phyloP scores from a whole-genome alignment of 805 yeast species.

The Cyberlindnera bimundalis region DNA sequence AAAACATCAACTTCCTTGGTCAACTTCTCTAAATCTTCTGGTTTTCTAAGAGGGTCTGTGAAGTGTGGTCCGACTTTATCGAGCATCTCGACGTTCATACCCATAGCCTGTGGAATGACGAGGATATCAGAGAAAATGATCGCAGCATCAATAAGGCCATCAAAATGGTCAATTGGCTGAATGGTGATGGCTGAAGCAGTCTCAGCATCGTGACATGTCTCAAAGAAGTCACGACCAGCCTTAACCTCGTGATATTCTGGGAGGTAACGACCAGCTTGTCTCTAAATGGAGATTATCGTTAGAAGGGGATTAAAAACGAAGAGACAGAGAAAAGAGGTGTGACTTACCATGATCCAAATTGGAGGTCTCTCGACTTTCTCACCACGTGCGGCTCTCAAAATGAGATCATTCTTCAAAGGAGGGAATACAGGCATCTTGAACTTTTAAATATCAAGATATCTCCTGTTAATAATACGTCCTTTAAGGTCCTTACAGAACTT shows the following conservation, averaged over 20 bases:
- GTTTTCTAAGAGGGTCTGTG: constrained; percentile 78
- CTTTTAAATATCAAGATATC: too few species aligned
- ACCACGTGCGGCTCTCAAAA: constrained; percentile 86
- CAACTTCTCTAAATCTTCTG: constrained; percentile 60
- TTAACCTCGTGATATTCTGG: constrained; percentile 92
- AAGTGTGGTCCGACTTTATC: constrained; percentile 95
- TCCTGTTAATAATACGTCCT: too few species aligned
- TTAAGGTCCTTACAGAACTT: too few species aligned
- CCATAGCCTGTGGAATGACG: constrained; percentile 98
- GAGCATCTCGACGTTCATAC: constrained; percentile 88
- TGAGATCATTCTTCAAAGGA: constrained; percentile 81
- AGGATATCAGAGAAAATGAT: constrained; percentile 93
- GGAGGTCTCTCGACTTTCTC: constrained; percentile 96
- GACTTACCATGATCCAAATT: constrained; percentile 80
- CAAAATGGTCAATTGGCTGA: constrained; percentile 88
- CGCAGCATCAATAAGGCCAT: constrained; percentile 92
- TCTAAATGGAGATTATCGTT: constrained; percentile 31
- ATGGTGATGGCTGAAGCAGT: constrained; percentile 91
- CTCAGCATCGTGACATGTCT: constrained; percentile 93
- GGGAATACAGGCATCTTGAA: constrained; percentile 53
- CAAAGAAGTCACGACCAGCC: constrained; percentile 83
- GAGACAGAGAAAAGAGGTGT: background rate
- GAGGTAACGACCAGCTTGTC: constrained; percentile 93
- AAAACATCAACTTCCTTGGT: constrained; percentile 65
- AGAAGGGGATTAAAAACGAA: background rate